phyloP scores from a whole-genome alignment of 306 rosid genomes.

The Clitoria ternatea region DNA sequence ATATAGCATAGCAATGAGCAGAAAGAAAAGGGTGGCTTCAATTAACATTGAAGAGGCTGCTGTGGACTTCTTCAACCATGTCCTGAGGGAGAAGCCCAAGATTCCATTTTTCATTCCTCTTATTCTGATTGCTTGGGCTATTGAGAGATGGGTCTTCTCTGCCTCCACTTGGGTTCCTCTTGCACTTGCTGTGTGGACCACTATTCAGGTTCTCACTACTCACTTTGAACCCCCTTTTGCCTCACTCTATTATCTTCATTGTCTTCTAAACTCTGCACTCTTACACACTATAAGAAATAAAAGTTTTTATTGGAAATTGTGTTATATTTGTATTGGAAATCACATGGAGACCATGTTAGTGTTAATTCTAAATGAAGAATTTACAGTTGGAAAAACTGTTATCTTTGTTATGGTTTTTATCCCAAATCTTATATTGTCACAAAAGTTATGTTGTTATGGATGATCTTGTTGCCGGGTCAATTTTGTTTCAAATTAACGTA shows the following conservation, averaged over 20 bases:
- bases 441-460: neutral
- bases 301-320: too few species aligned
- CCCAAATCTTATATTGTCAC: neutral
- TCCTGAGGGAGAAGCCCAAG: constrained; percentile 50
- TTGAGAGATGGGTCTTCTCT: constrained; percentile 87
- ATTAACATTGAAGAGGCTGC: constrained; percentile 45
- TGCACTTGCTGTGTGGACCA: constrained; percentile 69
- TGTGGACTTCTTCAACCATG: constrained; percentile 46
- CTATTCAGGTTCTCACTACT: constrained; percentile 58
- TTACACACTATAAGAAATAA: too few species aligned
- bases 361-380: too few species aligned
- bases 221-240: neutral
- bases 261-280: too few species aligned
- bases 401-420: neutral
- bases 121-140: constrained; percentile 63
- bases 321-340: too few species aligned
- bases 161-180: constrained; percentile 87
- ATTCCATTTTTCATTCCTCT: constrained; percentile 57
- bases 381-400: too few species aligned
- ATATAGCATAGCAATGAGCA: constrained; percentile 40
- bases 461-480: neutral
- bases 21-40: constrained; percentile 32
- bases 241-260: too few species aligned
- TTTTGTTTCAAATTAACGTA: neutral
- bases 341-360: too few species aligned